A percentile compares a stretch with the other conserved stretches of the same genome.
phyloP scores from a whole-genome alignment of 2,329 filamentous ascomycete genomes.

The Pseudocercospora musae region DNA sequence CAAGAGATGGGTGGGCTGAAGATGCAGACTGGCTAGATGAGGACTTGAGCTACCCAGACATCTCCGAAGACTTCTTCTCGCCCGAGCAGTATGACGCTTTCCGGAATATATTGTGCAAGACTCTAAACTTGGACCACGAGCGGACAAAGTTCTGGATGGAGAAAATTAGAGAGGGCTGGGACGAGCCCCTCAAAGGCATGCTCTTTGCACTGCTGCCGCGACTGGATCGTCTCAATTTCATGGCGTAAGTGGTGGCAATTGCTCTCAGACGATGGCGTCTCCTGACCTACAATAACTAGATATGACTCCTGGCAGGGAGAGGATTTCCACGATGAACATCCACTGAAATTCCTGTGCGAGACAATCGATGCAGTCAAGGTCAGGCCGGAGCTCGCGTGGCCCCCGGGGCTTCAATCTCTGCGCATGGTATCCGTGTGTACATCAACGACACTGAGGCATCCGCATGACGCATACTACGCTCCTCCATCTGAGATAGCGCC shows the following conservation, averaged over 20 bases:
- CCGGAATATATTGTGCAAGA: conserved; percentile 7
- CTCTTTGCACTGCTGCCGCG: conserved; percentile 13
- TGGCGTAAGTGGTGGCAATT: not conserved
- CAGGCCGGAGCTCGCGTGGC: conserved; percentile 3
- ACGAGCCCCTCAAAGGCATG: conserved; percentile 20
- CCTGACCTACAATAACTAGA: not conserved
- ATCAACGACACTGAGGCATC: conserved; percentile 8
- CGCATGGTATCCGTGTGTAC: conserved; percentile 18
- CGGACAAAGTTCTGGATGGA: conserved; percentile 7
- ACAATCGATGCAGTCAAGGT: not conserved
- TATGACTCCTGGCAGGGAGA: not conserved
- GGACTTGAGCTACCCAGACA: conserved; percentile 1
- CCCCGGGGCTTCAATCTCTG: conserved; percentile 14
- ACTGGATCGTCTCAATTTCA: conserved; percentile 18
- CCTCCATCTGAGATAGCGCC: conserved; percentile 10
- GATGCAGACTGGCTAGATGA: conserved; percentile 2
- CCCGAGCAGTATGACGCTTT: conserved; percentile 4
- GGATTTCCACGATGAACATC: not conserved
- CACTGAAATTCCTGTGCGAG: not conserved
- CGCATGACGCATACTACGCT: conserved; percentile 18
- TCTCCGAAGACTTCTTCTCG: conserved; percentile 7
- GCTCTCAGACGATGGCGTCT: too few relatives aligned
- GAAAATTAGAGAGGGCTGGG: conserved; percentile 9
- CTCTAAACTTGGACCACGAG: conserved; percentile 2
- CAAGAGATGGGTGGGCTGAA: not conserved